Evolutionary conservation across 345 rosid genomes (phyloP).

Genomic region (Eucalyptus lansdowneana): DNA sequence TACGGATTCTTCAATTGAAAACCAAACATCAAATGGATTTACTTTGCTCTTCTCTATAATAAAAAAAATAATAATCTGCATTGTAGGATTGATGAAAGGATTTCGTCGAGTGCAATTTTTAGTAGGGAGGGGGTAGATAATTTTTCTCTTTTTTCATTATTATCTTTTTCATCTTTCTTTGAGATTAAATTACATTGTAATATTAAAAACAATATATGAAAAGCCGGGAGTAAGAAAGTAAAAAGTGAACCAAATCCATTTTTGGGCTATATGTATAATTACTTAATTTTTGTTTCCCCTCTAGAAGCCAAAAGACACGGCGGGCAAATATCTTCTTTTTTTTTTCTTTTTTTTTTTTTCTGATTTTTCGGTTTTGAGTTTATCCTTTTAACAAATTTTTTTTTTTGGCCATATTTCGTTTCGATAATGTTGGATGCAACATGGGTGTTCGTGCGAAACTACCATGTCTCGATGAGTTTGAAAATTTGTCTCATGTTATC

Average conservation of each 20-base stretch:
- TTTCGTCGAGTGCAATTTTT: background rate
- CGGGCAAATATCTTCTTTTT: background rate
- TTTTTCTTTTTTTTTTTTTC: fast-evolving
- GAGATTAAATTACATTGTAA: background rate
- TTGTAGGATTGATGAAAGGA: background rate
- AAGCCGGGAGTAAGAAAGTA: background rate
- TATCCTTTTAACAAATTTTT: background rate
- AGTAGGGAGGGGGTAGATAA: background rate
- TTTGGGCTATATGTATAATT: background rate
- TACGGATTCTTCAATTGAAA: background rate
- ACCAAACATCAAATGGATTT: background rate
- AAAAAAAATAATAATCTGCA: background rate
- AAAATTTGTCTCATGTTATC: background rate
- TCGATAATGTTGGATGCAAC: too few relatives aligned
- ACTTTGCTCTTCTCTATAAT: background rate
- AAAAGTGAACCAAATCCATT: background rate
- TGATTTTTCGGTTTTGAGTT: background rate
- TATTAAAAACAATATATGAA: background rate
- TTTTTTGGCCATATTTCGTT: background rate
- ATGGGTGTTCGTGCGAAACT: too few relatives aligned
- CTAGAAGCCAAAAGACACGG: background rate
- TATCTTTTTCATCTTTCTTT: background rate
- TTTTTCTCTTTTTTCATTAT: background rate
- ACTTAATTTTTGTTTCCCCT: background rate
- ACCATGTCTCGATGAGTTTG: background rate